phyloP scores from a whole-genome alignment of 257 asterid genomes.

The Nicotiana benthamiana region DNA sequence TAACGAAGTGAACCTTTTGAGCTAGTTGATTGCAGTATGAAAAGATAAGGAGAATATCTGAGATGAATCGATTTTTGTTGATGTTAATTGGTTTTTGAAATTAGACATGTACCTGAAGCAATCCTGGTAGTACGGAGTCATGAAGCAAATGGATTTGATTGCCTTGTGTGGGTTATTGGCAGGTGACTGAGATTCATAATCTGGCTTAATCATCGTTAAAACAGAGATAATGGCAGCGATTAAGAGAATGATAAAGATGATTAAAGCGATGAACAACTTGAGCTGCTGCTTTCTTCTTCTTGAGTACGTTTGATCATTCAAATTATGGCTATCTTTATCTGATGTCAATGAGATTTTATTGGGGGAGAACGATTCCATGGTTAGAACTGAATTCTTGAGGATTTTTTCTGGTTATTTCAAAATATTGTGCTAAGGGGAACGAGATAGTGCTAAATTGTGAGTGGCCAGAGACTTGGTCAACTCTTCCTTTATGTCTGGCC shows the following conservation, averaged over 20 bases:
- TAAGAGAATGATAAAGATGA: not conserved
- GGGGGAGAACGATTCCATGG: not conserved
- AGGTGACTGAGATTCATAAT: not conserved
- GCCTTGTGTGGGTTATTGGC: conserved; percentile 1
- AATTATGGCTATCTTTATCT: not conserved
- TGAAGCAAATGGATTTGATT: not conserved
- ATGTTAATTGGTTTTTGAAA: not conserved
- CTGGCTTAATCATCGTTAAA: conserved; percentile 3
- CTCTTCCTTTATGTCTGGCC: not conserved
- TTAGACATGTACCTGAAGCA: not conserved
- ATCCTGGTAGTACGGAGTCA: not conserved
- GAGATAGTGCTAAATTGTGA: not conserved
- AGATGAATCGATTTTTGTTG: not conserved
- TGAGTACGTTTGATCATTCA: not conserved
- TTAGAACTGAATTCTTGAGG: not conserved
- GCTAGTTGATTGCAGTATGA: not conserved
- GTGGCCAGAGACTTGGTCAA: not conserved
- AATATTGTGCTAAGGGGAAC: not conserved
- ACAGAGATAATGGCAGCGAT: not conserved
- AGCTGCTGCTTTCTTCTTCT: not conserved
- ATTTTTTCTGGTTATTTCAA: not conserved
- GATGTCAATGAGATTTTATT: not conserved
- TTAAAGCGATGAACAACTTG: not conserved
- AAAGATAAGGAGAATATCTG: not conserved
- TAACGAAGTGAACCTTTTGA: not conserved